These are phyloP conservation scores for Pythium chondricola DNA, from an alignment of 352 stramenopile species.

Conservation along the genomic window DNA sequence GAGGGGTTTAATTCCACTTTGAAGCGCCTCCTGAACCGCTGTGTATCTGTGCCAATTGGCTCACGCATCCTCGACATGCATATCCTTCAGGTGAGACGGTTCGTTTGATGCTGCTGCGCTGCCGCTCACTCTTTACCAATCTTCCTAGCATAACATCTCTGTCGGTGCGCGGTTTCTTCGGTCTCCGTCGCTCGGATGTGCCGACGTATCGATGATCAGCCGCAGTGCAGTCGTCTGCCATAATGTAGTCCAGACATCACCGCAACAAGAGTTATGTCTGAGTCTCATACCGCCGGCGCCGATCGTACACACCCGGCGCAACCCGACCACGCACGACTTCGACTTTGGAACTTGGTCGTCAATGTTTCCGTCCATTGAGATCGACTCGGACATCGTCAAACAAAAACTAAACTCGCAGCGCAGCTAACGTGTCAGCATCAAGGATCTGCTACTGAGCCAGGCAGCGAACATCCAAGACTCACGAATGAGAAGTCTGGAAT, in stretches of 20 bases:
- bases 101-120: not conserved
- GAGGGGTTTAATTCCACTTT: not conserved
- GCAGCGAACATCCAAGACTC: not conserved
- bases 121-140: not conserved
- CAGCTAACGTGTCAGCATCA: not conserved
- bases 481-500: not conserved
- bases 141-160: not conserved
- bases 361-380: not conserved
- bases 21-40: not conserved
- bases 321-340: not conserved
- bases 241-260: not conserved
- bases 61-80: not conserved
- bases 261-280: not conserved
- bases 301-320: not conserved
- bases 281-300: not conserved
- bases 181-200: not conserved
- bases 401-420: not conserved
- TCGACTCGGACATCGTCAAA: not conserved
- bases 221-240: not conserved
- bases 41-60: not conserved
- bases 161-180: not conserved
- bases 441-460: not conserved
- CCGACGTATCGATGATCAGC: not conserved
- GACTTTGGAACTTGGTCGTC: not conserved
- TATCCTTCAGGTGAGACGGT: not conserved